Percentiles rank a stretch among this genome's conserved stretches.
Conservation (phyloP, 805 yeast genomes). For the Soucietia sequanensis region DNA sequence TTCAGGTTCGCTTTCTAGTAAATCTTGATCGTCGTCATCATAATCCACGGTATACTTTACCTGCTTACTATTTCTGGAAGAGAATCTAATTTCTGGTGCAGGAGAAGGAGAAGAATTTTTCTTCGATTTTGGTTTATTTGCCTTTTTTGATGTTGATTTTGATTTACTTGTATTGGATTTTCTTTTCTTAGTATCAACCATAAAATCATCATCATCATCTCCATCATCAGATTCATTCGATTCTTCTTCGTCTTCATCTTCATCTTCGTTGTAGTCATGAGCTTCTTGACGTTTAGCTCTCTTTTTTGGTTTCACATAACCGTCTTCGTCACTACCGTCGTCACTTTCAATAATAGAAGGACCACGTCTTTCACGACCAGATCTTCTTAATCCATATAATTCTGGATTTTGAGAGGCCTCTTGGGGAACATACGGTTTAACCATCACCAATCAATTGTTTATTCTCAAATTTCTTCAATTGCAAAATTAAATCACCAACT, state of each 20-base stretch:
- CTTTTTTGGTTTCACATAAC: constrained; percentile 20
- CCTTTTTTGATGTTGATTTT: constrained; percentile 12
- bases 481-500: too few species aligned
- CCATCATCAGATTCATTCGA: constrained; percentile 14
- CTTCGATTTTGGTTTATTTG: constrained; percentile 22
- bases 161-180: constrained; percentile 6
- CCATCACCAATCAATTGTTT: too few species aligned
- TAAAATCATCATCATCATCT: constrained; percentile 8
- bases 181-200: not conserved
- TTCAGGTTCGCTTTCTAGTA: constrained; percentile 46
- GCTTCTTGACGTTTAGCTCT: constrained; percentile 12
- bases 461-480: too few species aligned
- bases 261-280: constrained; percentile 17
- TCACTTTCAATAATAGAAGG: constrained; percentile 34
- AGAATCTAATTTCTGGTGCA: constrained; percentile 61
- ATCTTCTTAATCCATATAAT: constrained; percentile 78
- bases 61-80: constrained; percentile 65
- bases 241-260: constrained; percentile 9
- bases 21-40: constrained; percentile 59
- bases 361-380: constrained; percentile 57
- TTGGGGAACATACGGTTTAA: constrained; percentile 35
- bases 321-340: constrained; percentile 35
- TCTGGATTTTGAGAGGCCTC: constrained; percentile 73
- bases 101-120: constrained; percentile 26
- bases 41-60: constrained; percentile 77